Base-by-base conservation (phyloP, 1,284 basidiomycete species). In the Puccinia polysora region DNA sequence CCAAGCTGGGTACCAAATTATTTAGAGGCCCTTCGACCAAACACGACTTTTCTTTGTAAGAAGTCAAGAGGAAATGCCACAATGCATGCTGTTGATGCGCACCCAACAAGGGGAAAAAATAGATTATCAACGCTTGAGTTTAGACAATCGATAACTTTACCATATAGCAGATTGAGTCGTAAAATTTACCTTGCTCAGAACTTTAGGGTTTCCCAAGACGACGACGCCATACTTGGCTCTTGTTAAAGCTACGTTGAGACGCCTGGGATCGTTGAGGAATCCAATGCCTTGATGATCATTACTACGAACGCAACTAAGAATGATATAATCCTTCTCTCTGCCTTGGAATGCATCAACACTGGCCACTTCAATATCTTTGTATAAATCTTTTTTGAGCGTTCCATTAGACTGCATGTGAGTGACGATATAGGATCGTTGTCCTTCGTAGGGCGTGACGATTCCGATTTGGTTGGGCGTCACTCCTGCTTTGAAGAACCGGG, bases 381-480 rank as follows among this genome's bases (percentile, higher is more conserved):
- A 99, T 12, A 97, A 81, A 76, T 99, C 96, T 83, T 98, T 98
- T 85, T 97, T 97, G 74, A 98, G 84, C 32, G 91, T 89, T 32
- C 96, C 96, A 79, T 96, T 96, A 82, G 95, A 89, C 83, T 98
- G 96, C 96, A 98, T 98, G 81, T 97, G 97, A 80, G 92, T 95
- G 79, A 96, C 92, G 78, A 99, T 89, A 81, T 96, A 98, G 10
- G 92, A 95, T n/a, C 96, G 86, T 80, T 98, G 96, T 25, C 96
- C 96, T 80, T 98, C 96, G 81, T 99, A 98, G 0, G 96, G 96
- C 0, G 96, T 99, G 76, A 99, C 92, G 74, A 99, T 91, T 74
- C 96, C 96, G 77, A 99, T 98, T 80, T 99, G 95, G 71, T 84
- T 85, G 0, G 96, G 95, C 45, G 92, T 84, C 34, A 99, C 94